Percentiles rank a stretch among this genome's conserved stretches.
Conservation (phyloP, 1,284 basidiomycete genomes). For the Ceratobasidium sp. region DNA sequence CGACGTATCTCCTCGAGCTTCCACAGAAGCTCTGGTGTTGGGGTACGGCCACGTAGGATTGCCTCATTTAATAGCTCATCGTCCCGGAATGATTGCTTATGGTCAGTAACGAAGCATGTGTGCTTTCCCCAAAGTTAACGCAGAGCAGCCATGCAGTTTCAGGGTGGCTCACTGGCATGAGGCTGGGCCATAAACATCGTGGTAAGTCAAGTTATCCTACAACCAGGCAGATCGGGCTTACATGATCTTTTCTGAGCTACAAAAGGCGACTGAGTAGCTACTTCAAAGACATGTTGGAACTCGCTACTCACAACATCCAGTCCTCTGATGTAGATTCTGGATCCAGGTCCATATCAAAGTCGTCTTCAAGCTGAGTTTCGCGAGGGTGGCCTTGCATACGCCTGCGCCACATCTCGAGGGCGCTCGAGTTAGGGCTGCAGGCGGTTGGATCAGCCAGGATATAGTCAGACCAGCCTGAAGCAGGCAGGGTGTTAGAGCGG, state of each 20-base stretch:
- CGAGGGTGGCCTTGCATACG: constrained; percentile 43
- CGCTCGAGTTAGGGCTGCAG: constrained; percentile 59
- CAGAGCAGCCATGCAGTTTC: constrained; percentile 7
- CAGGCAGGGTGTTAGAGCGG: background rate
- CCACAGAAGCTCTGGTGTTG: constrained; percentile 55
- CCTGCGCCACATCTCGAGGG: constrained; percentile 55
- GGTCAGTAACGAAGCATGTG: constrained; percentile 68
- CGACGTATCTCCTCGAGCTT: constrained; percentile 58
- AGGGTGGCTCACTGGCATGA: constrained; percentile 12
- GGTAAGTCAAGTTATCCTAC: constrained; percentile 35
- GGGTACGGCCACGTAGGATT: constrained; percentile 44
- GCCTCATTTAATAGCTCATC: constrained; percentile 53
- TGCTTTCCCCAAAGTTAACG: constrained; percentile 51
- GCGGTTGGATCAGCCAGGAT: constrained; percentile 63
- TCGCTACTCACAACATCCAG: constrained; percentile 62
- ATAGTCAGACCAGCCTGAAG: constrained; percentile 66
- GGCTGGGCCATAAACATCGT: background rate
- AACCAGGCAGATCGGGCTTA: constrained; percentile 53
- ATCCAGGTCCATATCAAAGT: constrained; percentile 59
- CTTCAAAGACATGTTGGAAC: constrained; percentile 42
- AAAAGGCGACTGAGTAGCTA: constrained; percentile 29
- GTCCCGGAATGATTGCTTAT: constrained; percentile 58
- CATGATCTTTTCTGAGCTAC: constrained; percentile 58
- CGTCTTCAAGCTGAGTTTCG: constrained; percentile 51
- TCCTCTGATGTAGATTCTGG: constrained; percentile 58